phyloP scores from a whole-genome alignment of 495 filamentous ascomycete genomes.

The Penicillium paradoxum region DNA sequence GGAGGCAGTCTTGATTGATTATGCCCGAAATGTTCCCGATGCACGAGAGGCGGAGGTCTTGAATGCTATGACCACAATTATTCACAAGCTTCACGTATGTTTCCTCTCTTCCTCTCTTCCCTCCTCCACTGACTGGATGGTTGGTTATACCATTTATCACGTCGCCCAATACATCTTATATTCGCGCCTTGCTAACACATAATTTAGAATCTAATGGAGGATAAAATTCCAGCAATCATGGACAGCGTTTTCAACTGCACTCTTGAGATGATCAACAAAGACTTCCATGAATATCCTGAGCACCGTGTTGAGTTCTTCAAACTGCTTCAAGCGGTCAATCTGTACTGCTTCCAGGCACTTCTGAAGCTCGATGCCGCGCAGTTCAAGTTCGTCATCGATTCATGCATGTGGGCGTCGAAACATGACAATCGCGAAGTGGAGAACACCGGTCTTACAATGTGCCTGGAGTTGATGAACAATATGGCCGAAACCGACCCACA shows the following conservation, averaged over 20 bases:
- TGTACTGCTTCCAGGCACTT: slow-evolving; percentile 91
- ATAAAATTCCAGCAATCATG: slow-evolving; percentile 96
- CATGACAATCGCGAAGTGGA: slow-evolving; percentile 99
- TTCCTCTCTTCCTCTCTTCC: neutral
- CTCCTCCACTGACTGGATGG: neutral
- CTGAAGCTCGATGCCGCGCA: slow-evolving; percentile 89
- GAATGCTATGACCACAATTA: slow-evolving; percentile 95
- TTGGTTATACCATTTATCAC: neutral
- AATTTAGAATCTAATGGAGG: slow-evolving; percentile 80
- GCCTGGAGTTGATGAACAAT: slow-evolving; percentile 94
- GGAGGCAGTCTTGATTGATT: slow-evolving; percentile 90
- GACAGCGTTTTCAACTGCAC: slow-evolving; percentile 99
- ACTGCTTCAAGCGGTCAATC: slow-evolving; percentile 88
- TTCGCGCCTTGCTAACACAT: neutral
- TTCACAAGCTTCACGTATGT: slow-evolving; percentile 91
- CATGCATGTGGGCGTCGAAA: slow-evolving; percentile 99
- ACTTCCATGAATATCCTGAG: slow-evolving; percentile 98
- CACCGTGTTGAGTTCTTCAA: slow-evolving; percentile 99
- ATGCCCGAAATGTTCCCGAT: slow-evolving; percentile 93
- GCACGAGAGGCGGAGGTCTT: slow-evolving; percentile 95
- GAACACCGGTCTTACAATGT: slow-evolving; percentile 97
- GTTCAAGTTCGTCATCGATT: slow-evolving; percentile 99
- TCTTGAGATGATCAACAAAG: slow-evolving; percentile 99
- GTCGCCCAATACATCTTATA: neutral
- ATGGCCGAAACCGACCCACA: slow-evolving; percentile 85